Conservation (phyloP, 202 grass and related monocot genomes). For the Schoenoplectus triqueter region DNA sequence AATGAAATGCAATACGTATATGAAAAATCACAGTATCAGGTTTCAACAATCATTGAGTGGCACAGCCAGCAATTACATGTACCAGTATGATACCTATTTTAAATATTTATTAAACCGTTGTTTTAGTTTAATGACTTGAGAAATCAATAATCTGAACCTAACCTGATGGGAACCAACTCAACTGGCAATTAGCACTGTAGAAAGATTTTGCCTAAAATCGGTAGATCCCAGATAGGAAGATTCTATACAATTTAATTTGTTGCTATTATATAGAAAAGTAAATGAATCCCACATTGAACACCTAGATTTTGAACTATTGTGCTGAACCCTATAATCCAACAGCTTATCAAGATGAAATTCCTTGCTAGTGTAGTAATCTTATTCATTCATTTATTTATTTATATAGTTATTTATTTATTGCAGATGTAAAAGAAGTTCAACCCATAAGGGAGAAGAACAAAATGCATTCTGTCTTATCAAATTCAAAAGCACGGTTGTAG, state of each 20-base stretch:
- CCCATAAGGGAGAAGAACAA: neutral
- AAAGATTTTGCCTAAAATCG: slow-evolving; percentile 5
- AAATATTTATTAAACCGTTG: neutral
- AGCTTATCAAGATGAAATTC: neutral
- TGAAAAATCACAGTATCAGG: neutral
- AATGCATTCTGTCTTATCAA: neutral
- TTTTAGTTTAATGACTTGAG: neutral
- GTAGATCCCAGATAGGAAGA: slow-evolving; percentile 15
- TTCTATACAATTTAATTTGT: neutral
- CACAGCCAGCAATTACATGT: neutral
- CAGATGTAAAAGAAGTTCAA: neutral
- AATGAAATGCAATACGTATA: neutral
- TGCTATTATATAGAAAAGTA: neutral
- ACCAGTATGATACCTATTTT: slow-evolving; percentile 5
- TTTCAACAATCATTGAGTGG: neutral
- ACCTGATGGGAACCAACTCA: slow-evolving; percentile 4
- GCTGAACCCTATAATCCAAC: neutral
- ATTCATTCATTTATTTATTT: neutral
- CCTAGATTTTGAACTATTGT: neutral
- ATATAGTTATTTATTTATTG: neutral
- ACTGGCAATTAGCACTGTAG: neutral
- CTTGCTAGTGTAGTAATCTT: slow-evolving; percentile 13
- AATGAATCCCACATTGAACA: neutral
- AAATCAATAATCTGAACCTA: slow-evolving; percentile 13
- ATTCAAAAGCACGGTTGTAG: neutral